Conservation (phyloP, 495 filamentous ascomycete species). For the Pyrenula massariospora region DNA sequence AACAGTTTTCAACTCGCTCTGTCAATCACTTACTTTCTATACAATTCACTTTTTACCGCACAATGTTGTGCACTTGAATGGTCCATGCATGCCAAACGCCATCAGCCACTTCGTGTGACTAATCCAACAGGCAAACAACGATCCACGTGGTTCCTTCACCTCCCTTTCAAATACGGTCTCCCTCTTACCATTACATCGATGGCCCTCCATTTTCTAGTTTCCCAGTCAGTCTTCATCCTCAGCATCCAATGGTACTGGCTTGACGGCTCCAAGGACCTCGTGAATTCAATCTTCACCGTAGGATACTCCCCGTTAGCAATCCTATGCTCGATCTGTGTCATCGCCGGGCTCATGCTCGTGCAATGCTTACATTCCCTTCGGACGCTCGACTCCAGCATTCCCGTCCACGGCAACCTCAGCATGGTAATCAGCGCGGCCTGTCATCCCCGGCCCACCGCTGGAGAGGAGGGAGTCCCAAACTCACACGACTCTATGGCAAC, state of each 20-base stretch:
- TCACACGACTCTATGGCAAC: not conserved
- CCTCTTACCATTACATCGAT: conserved; percentile 14
- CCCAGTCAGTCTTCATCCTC: conserved; percentile 24
- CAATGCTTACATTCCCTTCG: conserved; percentile 8
- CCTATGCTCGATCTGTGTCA: conserved; percentile 10
- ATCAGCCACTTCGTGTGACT: conserved; percentile 24
- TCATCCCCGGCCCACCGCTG: not conserved
- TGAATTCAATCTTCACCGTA: conserved; percentile 2
- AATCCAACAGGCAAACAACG: conserved; percentile 21
- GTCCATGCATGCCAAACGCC: conserved; percentile 7
- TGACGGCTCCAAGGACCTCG: not conserved
- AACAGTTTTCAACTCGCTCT: conserved; percentile 28
- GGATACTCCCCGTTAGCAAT: conserved; percentile 17
- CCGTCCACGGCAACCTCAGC: conserved; percentile 16
- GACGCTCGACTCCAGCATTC: conserved; percentile 13
- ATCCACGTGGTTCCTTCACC: conserved; percentile 24
- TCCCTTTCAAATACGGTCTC: conserved; percentile 27
- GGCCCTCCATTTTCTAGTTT: conserved; percentile 26
- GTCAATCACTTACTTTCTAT: conserved; percentile 22
- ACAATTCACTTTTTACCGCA: conserved; percentile 19
- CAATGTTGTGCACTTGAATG: conserved; percentile 22
- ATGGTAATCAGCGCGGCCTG: conserved; percentile 13
- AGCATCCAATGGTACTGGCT: conserved; percentile 8
- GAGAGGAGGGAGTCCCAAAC: not conserved
- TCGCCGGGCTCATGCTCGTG: conserved; percentile 2